Conservation (phyloP, 2,329 filamentous ascomycete genomes). For the Samsoniella hepiali region DNA sequence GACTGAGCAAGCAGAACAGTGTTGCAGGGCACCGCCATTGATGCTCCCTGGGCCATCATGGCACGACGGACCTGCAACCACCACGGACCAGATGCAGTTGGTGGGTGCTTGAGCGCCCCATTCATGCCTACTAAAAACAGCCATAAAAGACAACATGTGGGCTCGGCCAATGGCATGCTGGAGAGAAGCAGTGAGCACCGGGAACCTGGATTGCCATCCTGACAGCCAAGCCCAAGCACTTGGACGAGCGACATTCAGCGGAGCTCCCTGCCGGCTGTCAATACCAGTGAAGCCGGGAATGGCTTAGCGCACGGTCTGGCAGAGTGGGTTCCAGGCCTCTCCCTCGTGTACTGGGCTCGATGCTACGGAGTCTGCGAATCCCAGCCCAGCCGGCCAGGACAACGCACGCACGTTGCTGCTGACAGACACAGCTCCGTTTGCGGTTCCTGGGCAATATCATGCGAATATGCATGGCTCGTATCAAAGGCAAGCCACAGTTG, state of each 20-base stretch:
- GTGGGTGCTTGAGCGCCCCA: neutral
- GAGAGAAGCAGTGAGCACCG: neutral
- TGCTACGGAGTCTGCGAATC: neutral
- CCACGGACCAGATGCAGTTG: constrained; percentile 1
- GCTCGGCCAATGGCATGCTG: neutral
- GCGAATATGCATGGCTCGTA: constrained; percentile 1
- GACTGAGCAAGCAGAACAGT: neutral
- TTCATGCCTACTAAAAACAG: neutral
- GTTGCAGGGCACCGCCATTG: neutral
- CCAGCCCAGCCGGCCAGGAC: too few relatives aligned
- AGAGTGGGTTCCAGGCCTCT: neutral
- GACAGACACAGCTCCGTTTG: constrained; percentile 7
- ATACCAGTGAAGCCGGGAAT: constrained; percentile 1
- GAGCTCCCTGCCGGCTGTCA: too few relatives aligned
- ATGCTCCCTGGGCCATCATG: neutral
- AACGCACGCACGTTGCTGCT: neutral
- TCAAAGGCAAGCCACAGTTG: constrained; percentile 1
- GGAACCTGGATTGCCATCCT: neutral
- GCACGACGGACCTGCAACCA: constrained; percentile 4
- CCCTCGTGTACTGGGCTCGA: neutral
- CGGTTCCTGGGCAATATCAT: neutral
- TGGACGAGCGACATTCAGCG: too few relatives aligned
- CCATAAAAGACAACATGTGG: neutral
- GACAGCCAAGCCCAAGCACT: neutral
- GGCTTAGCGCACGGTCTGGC: neutral